phyloP scores from a whole-genome alignment of 371 early-diverging fungal genomes.

The Haplosporangium sp. region DNA sequence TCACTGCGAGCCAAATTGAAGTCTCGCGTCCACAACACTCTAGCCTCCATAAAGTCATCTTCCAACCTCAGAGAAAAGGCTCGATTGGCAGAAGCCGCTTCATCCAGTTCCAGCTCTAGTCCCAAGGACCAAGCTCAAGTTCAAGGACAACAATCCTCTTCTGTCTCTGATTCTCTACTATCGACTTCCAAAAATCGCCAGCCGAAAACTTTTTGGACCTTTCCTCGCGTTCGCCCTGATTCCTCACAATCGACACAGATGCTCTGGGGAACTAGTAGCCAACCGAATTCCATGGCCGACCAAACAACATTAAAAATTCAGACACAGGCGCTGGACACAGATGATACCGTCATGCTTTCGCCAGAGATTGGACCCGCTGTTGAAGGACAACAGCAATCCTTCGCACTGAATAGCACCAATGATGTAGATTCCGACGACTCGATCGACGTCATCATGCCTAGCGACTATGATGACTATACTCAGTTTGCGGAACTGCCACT shows the following conservation, averaged over 20 bases:
- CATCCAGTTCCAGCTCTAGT: constrained; percentile 6
- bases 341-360: constrained; percentile 34
- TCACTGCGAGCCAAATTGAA: constrained; percentile 40
- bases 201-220: constrained; percentile 36
- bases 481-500: constrained; percentile 46
- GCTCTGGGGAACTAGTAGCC: constrained; percentile 16
- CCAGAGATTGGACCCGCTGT: constrained; percentile 15
- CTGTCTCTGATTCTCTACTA: constrained; percentile 8
- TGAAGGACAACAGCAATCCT: constrained; percentile 5
- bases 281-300: constrained; percentile 7
- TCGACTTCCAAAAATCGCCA: constrained; percentile 7
- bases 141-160: constrained; percentile 11
- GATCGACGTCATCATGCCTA: constrained; percentile 39
- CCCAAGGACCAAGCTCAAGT: not conserved
- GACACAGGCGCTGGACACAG: not conserved
- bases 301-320: not conserved
- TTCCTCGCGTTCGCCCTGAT: constrained; percentile 37
- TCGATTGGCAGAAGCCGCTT: constrained; percentile 5
- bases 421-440: constrained; percentile 38
- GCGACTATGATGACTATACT: constrained; percentile 48
- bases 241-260: constrained; percentile 5
- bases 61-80: constrained; percentile 42
- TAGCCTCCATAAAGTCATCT: constrained; percentile 44
- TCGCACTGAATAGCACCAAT: not conserved
- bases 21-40: constrained; percentile 35